phyloP scores from a whole-genome alignment of 192 early-diverging fungal species.

The Podila epigama region DNA sequence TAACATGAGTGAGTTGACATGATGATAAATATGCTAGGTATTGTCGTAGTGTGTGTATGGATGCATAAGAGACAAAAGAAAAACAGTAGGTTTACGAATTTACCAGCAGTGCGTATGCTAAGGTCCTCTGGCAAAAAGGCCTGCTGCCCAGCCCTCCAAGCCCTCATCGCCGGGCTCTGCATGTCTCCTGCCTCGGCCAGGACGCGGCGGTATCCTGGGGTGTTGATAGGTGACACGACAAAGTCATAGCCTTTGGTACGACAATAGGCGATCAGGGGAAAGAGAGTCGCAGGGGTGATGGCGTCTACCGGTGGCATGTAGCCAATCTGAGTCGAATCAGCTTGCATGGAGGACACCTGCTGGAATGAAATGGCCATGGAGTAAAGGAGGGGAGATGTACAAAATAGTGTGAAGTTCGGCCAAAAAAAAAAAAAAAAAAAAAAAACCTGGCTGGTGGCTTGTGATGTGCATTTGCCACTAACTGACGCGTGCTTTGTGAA shows the following conservation, averaged over 20 bases:
- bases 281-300: constrained; percentile 21
- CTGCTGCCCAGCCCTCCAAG: constrained; percentile 53
- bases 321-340: constrained; percentile 34
- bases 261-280: constrained; percentile 23
- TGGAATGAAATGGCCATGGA: constrained; percentile 46
- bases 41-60: too few relatives aligned
- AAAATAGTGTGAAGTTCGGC: too few relatives aligned
- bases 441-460: not conserved
- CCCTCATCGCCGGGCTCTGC: constrained; percentile 21
- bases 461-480: too few relatives aligned
- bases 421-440: not conserved
- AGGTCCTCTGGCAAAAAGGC: constrained; percentile 55
- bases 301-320: constrained; percentile 27
- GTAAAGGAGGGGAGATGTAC: too few relatives aligned
- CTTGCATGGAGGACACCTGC: constrained; percentile 19
- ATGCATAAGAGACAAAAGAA: not conserved
- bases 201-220: constrained; percentile 54
- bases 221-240: constrained; percentile 59
- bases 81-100: not conserved
- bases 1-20: not conserved
- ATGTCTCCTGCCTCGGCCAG: constrained; percentile 38
- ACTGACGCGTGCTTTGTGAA: too few relatives aligned
- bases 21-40: not conserved
- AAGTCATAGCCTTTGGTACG: constrained; percentile 56
- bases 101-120: constrained; percentile 54